phyloP scores from a whole-genome alignment of 2,329 filamentous ascomycete genomes.

The Passalora sequoiae region DNA sequence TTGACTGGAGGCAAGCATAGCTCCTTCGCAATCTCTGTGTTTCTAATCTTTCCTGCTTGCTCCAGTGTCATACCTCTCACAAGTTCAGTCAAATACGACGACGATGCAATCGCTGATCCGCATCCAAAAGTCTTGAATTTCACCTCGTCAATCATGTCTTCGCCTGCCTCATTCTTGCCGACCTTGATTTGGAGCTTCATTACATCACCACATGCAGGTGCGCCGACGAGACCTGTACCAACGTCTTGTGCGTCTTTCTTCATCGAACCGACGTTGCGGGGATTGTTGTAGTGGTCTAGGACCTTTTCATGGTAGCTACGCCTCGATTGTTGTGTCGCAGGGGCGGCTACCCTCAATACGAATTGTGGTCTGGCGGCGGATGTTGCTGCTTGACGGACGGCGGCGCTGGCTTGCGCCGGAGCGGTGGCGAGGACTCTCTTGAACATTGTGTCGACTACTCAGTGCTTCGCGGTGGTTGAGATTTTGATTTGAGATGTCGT shows the following conservation, averaged over 20 bases:
- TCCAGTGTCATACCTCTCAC: constrained; percentile 95
- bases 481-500: neutral
- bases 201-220: constrained; percentile 86
- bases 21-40: constrained; percentile 98
- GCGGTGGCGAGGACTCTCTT: constrained; percentile 51
- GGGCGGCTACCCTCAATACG: constrained; percentile 31
- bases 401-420: constrained; percentile 49
- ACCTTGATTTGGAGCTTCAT: constrained; percentile 94
- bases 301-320: constrained; percentile 63
- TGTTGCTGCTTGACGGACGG: constrained; percentile 46
- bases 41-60: constrained; percentile 85
- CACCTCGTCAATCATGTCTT: constrained; percentile 84
- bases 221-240: constrained; percentile 83
- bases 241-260: constrained; percentile 75
- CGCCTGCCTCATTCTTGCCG: constrained; percentile 59
- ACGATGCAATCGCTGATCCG: constrained; percentile 88
- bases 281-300: constrained; percentile 76
- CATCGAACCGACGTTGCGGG: constrained; percentile 74
- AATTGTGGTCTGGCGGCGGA: constrained; percentile 44
- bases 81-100: constrained; percentile 88
- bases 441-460: constrained; percentile 46
- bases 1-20: constrained; percentile 84
- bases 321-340: constrained; percentile 38
- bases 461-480: neutral
- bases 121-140: constrained; percentile 99